These are phyloP conservation scores for Sporothrix protearum DNA, from an alignment of 2,329 filamentous ascomycete genomes.

Conservation along the genomic window DNA sequence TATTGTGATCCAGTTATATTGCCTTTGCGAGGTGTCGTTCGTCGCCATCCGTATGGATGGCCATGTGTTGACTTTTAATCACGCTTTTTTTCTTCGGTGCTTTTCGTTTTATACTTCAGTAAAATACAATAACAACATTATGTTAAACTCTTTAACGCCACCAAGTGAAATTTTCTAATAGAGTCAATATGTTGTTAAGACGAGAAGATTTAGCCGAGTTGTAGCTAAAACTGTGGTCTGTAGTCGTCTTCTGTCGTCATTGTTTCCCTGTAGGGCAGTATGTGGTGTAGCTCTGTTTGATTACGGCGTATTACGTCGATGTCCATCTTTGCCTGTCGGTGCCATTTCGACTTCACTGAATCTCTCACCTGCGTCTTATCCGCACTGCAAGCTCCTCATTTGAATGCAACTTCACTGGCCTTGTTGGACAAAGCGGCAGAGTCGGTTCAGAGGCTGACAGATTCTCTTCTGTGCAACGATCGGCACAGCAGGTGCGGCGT, in stretches of 20 bases:
- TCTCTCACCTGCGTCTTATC: background rate
- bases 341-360: background rate
- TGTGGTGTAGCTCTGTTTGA: background rate
- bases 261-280: background rate
- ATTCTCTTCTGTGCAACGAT: too few relatives aligned
- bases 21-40: too few relatives aligned
- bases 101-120: background rate
- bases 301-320: constrained; percentile 13
- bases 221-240: background rate
- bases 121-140: background rate
- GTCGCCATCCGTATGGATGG: background rate
- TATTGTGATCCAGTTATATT: too few relatives aligned
- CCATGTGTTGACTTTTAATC: background rate
- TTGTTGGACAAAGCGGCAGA: background rate
- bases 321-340: background rate
- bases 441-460: background rate
- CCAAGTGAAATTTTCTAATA: too few relatives aligned
- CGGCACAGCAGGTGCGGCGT: too few relatives aligned
- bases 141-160: background rate
- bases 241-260: background rate
- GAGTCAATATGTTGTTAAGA: background rate
- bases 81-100: background rate
- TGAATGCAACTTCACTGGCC: background rate
- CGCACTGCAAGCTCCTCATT: background rate
- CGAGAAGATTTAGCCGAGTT: background rate